Percentiles rank a stretch among this genome's conserved stretches.
Conservation (phyloP, 2,329 filamentous ascomycete genomes). For the Aspergillus sergii region DNA sequence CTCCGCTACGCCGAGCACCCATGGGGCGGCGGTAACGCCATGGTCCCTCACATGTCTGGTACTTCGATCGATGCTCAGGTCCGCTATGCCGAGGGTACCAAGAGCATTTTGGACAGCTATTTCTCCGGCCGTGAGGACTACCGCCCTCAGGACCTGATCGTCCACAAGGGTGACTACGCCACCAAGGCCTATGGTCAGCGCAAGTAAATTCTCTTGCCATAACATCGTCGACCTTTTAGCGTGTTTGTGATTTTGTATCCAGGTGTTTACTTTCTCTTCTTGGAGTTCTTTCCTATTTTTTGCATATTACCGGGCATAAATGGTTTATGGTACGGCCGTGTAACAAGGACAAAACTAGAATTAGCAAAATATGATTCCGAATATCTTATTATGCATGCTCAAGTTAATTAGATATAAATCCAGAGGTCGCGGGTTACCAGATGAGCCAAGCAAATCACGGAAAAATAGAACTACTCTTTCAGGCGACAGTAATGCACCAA, state of each 20-base stretch:
- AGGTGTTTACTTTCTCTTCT: not conserved
- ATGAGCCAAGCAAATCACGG: no score
- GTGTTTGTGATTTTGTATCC: not conserved
- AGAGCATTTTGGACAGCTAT: conserved; percentile 90
- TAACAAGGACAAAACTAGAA: not conserved
- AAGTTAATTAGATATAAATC: not conserved
- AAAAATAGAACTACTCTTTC: no score
- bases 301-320: not conserved
- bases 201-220: conserved; percentile 19
- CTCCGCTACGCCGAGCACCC: conserved; percentile 92
- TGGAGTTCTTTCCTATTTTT: not conserved
- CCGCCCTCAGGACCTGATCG: conserved; percentile 85
- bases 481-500: no score
- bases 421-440: no score
- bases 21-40: conserved; percentile 96
- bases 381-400: not conserved
- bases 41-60: conserved; percentile 98
- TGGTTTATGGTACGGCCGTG: not conserved
- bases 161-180: conserved; percentile 86
- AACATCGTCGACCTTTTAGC: not conserved
- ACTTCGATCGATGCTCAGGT: conserved; percentile 96
- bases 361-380: not conserved
- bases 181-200: conserved; percentile 91
- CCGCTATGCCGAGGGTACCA: conserved; percentile 83
- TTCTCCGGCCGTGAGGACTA: conserved; percentile 87